Evolutionary conservation across 1,284 basidiomycete species (phyloP), one percentile per base, ranked within the genome.

Genomic region (Ceratobasidium sp.): DNA sequence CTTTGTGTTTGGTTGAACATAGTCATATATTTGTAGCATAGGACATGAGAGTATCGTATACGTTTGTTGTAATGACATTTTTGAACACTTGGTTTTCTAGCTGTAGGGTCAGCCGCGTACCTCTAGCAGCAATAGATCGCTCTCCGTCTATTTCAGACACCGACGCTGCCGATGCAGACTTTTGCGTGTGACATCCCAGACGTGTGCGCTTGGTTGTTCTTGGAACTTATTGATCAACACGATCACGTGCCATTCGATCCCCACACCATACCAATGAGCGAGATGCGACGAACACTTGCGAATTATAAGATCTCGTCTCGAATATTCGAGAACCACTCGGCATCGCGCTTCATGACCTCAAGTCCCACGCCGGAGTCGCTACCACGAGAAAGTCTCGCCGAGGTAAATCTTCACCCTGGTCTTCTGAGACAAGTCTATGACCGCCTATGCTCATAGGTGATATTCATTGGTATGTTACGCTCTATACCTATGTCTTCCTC

Each of bases 41-140:
- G 50, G 38, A 67, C 50, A 43, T 30, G 47, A 32, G 52, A 55
- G 49, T 66, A 66, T 54, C 63, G 16, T 66, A 41, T 49, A 49
- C 30, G 64, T 52, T n/a, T 67, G 50, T 67, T 67, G 50, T 55
- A 67, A 67, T 67, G 64, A 38, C 47, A 64, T 52, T 52, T 64
- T 16, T 64, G 44, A 52, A 64, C 35, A 1, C 21, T 43, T n/a
- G n/a, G n/a, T n/a, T n/a, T n/a, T n/a, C n/a, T n/a, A n/a, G n/a
- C n/a, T n/a, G n/a, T n/a, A n/a, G n/a, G n/a, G n/a, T n/a, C n/a
- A n/a, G n/a, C n/a, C n/a, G n/a, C n/a, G n/a, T n/a, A n/a, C n/a
- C n/a, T n/a, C n/a, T n/a, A n/a, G n/a, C n/a, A n/a, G n/a, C n/a
- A n/a, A n/a, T n/a, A n/a, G n/a, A n/a, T n/a, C n/a, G n/a, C n/a